Percentiles rank a stretch among this genome's conserved stretches.
These are phyloP conservation scores for Pestalotiopsis sp. DNA, from an alignment of 2,329 filamentous ascomycete species.

Conservation along the genomic window DNA sequence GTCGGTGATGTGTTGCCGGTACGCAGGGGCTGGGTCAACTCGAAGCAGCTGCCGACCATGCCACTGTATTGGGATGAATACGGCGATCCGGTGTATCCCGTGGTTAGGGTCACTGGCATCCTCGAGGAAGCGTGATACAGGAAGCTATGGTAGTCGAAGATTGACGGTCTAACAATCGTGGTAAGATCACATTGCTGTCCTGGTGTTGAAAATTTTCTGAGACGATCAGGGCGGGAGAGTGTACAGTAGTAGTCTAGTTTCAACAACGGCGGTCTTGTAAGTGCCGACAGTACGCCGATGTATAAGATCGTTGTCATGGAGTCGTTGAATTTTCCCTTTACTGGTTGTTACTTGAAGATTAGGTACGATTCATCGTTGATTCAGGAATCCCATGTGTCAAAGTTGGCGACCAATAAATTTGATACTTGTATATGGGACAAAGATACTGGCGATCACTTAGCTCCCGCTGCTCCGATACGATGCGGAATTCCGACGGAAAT, in stretches of 20 bases:
- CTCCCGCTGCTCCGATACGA: background rate
- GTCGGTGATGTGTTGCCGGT: slow-evolving; percentile 22
- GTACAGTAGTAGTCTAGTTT: background rate
- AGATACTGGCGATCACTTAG: background rate
- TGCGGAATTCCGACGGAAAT: background rate
- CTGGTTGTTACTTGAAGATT: too few species aligned
- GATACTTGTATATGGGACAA: too few species aligned
- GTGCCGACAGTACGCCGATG: background rate
- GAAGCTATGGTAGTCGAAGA: background rate
- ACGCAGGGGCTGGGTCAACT: slow-evolving; percentile 5
- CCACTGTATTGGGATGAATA: slow-evolving; percentile 23
- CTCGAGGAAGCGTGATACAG: background rate
- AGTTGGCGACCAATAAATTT: too few species aligned
- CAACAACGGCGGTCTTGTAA: background rate
- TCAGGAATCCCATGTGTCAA: too few species aligned
- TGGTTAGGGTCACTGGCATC: slow-evolving; percentile 9
- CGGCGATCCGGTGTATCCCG: slow-evolving; percentile 16
- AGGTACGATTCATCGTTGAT: too few species aligned
- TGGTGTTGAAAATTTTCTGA: slow-evolving; percentile 5
- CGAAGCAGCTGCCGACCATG: slow-evolving; percentile 9
- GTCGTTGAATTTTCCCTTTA: too few species aligned
- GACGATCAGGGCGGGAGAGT: background rate
- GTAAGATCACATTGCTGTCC: slow-evolving; percentile 24
- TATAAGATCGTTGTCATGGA: background rate
- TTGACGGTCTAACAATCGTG: slow-evolving; percentile 15